A percentile compares a stretch with the other conserved stretches of the same genome.
Evolutionary conservation across 805 yeast species (phyloP).

Genomic region (Pichia californica): DNA sequence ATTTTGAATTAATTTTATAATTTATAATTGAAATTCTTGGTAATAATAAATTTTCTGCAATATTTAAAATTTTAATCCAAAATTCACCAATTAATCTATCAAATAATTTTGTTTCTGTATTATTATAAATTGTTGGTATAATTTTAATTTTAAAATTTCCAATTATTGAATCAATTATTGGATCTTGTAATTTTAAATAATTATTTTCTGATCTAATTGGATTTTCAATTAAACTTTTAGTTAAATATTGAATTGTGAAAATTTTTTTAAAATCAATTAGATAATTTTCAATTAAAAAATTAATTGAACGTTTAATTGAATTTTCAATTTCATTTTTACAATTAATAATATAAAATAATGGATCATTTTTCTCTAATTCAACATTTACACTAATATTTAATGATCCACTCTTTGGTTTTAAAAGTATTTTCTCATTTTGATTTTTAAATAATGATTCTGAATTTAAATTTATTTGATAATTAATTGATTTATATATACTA

Average conservation of each 20-base stretch:
- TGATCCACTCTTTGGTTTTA: constrained; percentile 43
- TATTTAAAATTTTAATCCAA: constrained; percentile 67
- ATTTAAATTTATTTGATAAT: constrained; percentile 8
- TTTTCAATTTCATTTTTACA: constrained; percentile 61
- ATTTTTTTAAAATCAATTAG: constrained; percentile 49
- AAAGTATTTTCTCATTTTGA: constrained; percentile 18
- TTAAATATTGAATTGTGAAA: constrained; percentile 30
- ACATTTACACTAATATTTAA: constrained; percentile 61
- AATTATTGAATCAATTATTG: constrained; percentile 18
- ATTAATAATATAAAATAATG: constrained; percentile 73
- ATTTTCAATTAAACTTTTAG: constrained; percentile 18
- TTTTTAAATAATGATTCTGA: constrained; percentile 5
- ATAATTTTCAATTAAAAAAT: constrained; percentile 68
- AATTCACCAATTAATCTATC: constrained; percentile 38
- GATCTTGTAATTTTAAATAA: constrained; percentile 20
- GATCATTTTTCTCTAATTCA: constrained; percentile 76
- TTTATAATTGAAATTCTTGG: constrained; percentile 43
- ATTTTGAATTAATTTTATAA: constrained; percentile 7
- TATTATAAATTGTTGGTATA: constrained; percentile 23
- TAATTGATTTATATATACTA: constrained; percentile 11
- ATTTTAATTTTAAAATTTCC: constrained; percentile 20
- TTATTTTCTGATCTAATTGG: constrained; percentile 17
- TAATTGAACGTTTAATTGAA: constrained; percentile 59
- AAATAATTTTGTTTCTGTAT: constrained; percentile 27
- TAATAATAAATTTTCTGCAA: constrained; percentile 64